Conservation (phyloP, 2,329 filamentous ascomycete species). For the Fusarium proliferatum region DNA sequence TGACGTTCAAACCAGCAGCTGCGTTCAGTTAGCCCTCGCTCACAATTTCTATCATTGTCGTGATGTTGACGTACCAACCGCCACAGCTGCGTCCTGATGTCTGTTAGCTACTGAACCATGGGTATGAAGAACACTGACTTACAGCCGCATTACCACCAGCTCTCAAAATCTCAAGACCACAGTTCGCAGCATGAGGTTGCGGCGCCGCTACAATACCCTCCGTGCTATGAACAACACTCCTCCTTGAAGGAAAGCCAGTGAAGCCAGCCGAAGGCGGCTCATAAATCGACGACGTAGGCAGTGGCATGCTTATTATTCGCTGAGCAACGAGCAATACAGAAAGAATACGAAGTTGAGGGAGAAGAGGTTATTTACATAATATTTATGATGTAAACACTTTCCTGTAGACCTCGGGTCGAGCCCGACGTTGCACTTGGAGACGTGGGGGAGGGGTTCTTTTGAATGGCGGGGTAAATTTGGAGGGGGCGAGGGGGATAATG, state of each 20-base stretch:
- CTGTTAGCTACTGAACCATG: neutral
- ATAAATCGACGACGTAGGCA: slow-evolving; percentile 59
- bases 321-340: no score
- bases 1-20: slow-evolving; percentile 91
- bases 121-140: slow-evolving; percentile 20
- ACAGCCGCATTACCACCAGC: slow-evolving; percentile 94
- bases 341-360: no score
- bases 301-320: slow-evolving; percentile 54
- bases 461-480: slow-evolving; percentile 35
- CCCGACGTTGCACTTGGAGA: slow-evolving; percentile 1
- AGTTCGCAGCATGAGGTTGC: slow-evolving; percentile 89
- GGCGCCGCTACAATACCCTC: slow-evolving; percentile 91
- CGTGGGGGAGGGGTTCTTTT: slow-evolving; percentile 20
- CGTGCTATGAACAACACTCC: slow-evolving; percentile 93
- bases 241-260: slow-evolving; percentile 77
- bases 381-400: neutral
- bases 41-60: no score
- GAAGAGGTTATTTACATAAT: neutral
- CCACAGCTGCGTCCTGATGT: slow-evolving; percentile 89
- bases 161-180: slow-evolving; percentile 84
- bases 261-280: slow-evolving; percentile 62
- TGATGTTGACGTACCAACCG: slow-evolving; percentile 66
- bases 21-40: no score
- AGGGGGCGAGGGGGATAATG: slow-evolving; percentile 10
- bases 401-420: slow-evolving; percentile 16